Evolutionary conservation across 805 yeast species (phyloP), one percentile per base, ranked within the genome.

Genomic region (Candida tammaniensis): DNA sequence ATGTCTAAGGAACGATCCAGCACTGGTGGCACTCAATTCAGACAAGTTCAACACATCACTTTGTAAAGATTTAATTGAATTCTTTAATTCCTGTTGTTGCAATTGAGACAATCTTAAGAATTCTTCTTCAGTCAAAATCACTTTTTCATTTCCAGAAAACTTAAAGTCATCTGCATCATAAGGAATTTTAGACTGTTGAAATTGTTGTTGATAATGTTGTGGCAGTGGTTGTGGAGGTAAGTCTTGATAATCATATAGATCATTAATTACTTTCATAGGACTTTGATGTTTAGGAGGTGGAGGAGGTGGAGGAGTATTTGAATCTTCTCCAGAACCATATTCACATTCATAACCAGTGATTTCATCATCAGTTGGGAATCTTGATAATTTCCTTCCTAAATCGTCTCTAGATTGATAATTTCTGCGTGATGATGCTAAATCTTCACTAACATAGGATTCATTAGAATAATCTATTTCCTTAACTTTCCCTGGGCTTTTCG

Each of bases 1-100:
- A 54, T 86, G 94, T 50, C 95, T 73, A 29, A 80, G 78, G 39
- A 79, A 78, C 19, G 94, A 84, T 0, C 94, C 95, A 1, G 95
- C 95, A 43, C 93, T 82, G 0, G 95, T 84, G 4, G 95, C 95
- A 61, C 93, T 83, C 42, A 84, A 72, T 54, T 85, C 93, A 22
- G 88, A 80, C 35, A 66, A 50, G 35, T 66, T 68, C 36, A 67
- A 57, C 4, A 68, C 72, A 40, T 68, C 74, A 47, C 72, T 65
- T 46, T 68, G 63, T 30, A 67, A 51, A 3, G 71, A 64, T 38
- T 66, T 61, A 35, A 64, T 50, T 3, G 70, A 64, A 37, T 54
- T 61, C 30, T 60, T 64, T 39, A 64, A 50, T 23, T 61, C 69
- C 38, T 63, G 65, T 29, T 57, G 65, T 29, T 58, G 62, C 29